Base-by-base conservation (phyloP, 805 yeast species). In the Myxozyma lipomycoides region DNA sequence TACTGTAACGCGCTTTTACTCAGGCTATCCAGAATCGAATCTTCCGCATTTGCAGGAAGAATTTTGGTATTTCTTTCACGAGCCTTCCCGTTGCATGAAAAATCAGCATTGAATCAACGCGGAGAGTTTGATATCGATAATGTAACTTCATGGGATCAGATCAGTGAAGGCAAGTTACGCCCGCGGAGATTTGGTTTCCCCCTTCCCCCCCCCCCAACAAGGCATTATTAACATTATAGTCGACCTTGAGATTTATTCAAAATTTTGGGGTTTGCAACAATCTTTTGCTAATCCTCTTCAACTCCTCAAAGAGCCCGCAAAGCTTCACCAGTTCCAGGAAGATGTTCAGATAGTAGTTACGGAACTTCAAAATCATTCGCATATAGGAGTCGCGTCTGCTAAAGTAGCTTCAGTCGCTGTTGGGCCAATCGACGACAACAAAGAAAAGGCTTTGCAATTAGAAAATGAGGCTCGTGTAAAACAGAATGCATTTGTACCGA, bases 51-150 rank as follows among this genome's bases (percentile, higher is more conserved):
- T 49, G 59, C 70, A 3, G 72, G 73, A 3, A 52, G 61, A 44
- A 62, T 68, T 30, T 62, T 67, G 32, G 62, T 63, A 39, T 68
- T 62, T 28, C 58, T 68, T 23, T 67, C 70, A 6, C 46, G 62
- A 10, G 72, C 70, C 2, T 68, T 68, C 45, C 69, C 72, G 1
- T 48, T 69, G 19, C 52, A 57, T 40, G 72, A 68, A 41, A 62
- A 64, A 37, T 63, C 69, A n/a, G 72, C 72, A 5, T 56, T 69
- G 15, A 68, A 68, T 43, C 61, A 64, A 15, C 61, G 66, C 17
- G 73, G 72, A 1, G 63, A 62, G 7, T 68, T 62, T 54, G 62
- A 68, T 48, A 52, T 55, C 0, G 72, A 63, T 23, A 69, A 68
- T 52, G 52, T 57, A 12, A 68, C 55, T 2, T 40, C 26, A 40